These are phyloP conservation scores for Aureobasidium sp. DNA, from an alignment of 2,329 filamentous ascomycete species.

Conservation along the genomic window DNA sequence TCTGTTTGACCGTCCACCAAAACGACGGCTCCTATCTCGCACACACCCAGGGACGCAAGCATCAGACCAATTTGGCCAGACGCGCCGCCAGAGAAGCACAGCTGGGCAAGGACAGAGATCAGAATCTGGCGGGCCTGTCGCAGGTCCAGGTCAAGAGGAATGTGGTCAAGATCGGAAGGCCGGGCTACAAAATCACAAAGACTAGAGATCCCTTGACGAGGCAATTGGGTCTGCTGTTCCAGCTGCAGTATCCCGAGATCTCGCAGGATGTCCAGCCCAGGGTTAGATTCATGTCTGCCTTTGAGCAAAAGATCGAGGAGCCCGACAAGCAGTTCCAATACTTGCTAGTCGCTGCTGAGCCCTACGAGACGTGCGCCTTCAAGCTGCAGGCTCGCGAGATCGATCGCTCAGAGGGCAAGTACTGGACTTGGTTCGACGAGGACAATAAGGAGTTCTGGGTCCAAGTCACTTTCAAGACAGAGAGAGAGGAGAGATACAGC, in stretches of 20 bases:
- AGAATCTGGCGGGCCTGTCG: constrained; percentile 60
- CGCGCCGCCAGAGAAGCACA: constrained; percentile 93
- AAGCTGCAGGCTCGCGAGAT: constrained; percentile 93
- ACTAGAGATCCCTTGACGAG: constrained; percentile 79
- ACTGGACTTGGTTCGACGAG: constrained; percentile 92
- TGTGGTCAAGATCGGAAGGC: constrained; percentile 87
- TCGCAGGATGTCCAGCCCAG: constrained; percentile 66
- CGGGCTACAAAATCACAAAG: constrained; percentile 98
- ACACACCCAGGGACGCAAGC: constrained; percentile 96
- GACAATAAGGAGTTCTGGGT: constrained; percentile 97
- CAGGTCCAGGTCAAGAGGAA: constrained; percentile 66
- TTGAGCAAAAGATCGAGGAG: constrained; percentile 90
- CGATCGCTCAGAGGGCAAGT: constrained; percentile 77
- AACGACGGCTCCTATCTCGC: constrained; percentile 98
- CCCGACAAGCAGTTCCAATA: constrained; percentile 94
- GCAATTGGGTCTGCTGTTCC: constrained; percentile 89
- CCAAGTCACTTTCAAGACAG: constrained; percentile 96
- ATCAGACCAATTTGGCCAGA: constrained; percentile 95
- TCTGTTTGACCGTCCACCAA: constrained; percentile 95
- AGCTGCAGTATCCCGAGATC: constrained; percentile 92
- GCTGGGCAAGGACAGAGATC: constrained; percentile 67
- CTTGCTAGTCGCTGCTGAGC: constrained; percentile 87
- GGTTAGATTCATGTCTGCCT: constrained; percentile 96
- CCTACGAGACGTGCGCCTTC: constrained; percentile 95
- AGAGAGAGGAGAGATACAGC: constrained; percentile 83